Percentiles rank a stretch among this genome's conserved stretches.
These are phyloP conservation scores for Populus hybrid DNA, from an alignment of 441 rosid genomes.

Conservation along the genomic window DNA sequence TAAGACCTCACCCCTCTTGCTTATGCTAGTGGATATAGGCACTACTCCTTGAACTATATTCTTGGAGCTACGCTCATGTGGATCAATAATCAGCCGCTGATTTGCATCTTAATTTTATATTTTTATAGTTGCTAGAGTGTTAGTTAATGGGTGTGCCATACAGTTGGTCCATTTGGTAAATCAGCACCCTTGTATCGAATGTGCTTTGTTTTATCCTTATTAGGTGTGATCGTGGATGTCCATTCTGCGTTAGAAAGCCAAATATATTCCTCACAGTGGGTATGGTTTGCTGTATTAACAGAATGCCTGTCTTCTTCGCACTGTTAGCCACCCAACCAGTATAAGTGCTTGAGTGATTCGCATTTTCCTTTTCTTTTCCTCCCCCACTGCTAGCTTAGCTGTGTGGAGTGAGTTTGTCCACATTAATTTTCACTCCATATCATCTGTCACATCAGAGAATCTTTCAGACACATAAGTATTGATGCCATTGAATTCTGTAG, in stretches of 20 bases:
- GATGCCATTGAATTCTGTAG: background rate
- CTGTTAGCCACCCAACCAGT: background rate
- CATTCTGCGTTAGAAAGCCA: background rate
- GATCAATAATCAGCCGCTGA: background rate
- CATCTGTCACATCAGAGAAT: background rate
- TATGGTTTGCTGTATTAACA: background rate
- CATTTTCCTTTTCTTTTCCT: background rate
- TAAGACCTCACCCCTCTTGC: background rate
- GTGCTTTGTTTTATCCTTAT: background rate
- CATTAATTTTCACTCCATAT: background rate
- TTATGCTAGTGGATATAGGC: background rate
- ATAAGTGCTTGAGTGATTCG: background rate
- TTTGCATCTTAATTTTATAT: background rate
- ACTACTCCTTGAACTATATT: background rate
- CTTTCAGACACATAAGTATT: background rate
- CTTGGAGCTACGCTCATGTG: background rate
- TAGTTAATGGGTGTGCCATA: background rate
- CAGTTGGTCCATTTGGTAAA: too few species aligned
- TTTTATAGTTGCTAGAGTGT: background rate
- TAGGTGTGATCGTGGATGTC: background rate
- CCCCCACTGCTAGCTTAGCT: background rate
- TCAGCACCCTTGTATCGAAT: too few species aligned
- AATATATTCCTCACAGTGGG: background rate
- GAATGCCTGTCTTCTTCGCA: background rate
- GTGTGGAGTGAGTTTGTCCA: background rate